Conservation (phyloP, 164 flowering plant species). For the Stephania yunnanensis region DNA sequence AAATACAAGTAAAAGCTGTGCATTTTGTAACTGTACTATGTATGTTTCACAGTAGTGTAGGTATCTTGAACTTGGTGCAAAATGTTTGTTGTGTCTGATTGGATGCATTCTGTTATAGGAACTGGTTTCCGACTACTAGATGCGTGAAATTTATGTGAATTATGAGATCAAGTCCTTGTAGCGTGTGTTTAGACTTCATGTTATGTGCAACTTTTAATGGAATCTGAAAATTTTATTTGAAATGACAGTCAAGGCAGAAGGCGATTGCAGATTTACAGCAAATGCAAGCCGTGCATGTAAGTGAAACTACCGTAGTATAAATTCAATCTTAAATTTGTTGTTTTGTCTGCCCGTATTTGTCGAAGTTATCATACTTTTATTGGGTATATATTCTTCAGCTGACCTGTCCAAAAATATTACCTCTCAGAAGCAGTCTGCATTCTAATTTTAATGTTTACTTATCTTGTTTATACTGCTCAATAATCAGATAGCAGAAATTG, state of each 20-base stretch:
- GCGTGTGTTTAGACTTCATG: no score
- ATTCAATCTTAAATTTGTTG: background rate
- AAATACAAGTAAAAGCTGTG: no score
- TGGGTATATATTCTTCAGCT: background rate
- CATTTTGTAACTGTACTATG: no score
- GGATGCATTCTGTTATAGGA: background rate
- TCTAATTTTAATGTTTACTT: background rate
- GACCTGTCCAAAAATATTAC: background rate
- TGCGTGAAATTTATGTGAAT: no score
- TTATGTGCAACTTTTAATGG: background rate
- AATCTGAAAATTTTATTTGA: constrained; percentile 1
- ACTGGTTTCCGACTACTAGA: background rate
- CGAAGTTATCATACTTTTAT: background rate
- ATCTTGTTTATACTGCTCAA: background rate
- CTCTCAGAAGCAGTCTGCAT: background rate
- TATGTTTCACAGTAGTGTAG: no score
- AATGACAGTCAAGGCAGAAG: constrained; percentile 65
- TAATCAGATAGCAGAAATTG: background rate
- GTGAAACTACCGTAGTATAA: constrained; percentile 9
- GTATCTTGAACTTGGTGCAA: background rate
- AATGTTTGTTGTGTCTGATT: background rate
- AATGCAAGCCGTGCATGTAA: constrained; percentile 65
- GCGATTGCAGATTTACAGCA: constrained; percentile 69
- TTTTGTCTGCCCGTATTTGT: background rate
- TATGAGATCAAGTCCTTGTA: no score